These are phyloP conservation scores for Mucuna pruriens DNA, from an alignment of 306 rosid genomes.

Conservation along the genomic window DNA sequence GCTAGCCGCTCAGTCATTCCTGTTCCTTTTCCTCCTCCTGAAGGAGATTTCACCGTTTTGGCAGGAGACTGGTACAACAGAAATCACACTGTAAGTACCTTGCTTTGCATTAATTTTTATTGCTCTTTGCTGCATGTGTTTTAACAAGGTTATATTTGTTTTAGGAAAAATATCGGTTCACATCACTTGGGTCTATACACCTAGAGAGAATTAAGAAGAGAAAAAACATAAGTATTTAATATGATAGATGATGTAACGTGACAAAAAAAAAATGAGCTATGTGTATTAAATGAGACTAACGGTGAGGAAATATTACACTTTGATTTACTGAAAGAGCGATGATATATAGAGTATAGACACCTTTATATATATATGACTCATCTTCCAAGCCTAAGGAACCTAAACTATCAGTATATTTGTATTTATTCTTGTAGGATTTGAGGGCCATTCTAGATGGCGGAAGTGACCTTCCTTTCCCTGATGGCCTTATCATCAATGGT, in stretches of 20 bases:
- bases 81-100: conserved; percentile 78
- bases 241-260: no score
- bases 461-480: conserved; percentile 82
- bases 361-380: no score
- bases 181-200: no score
- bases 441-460: conserved; percentile 81
- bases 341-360: no score
- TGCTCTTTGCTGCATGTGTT: not conserved
- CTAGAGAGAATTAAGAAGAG: no score
- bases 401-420: not conserved
- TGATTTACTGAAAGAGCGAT: no score
- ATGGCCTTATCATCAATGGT: conserved; percentile 87
- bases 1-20: conserved; percentile 79
- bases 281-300: no score
- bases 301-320: no score
- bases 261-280: no score
- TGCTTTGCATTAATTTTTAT: not conserved
- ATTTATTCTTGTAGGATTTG: conserved; percentile 58
- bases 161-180: no score
- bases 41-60: conserved; percentile 76
- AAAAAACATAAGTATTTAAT: no score
- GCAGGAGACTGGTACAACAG: conserved; percentile 88
- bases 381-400: not conserved
- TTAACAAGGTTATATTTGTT: not conserved
- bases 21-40: conserved; percentile 84